Conservation (phyloP, 2,329 filamentous ascomycete genomes). For the Calonectria naviculata region DNA sequence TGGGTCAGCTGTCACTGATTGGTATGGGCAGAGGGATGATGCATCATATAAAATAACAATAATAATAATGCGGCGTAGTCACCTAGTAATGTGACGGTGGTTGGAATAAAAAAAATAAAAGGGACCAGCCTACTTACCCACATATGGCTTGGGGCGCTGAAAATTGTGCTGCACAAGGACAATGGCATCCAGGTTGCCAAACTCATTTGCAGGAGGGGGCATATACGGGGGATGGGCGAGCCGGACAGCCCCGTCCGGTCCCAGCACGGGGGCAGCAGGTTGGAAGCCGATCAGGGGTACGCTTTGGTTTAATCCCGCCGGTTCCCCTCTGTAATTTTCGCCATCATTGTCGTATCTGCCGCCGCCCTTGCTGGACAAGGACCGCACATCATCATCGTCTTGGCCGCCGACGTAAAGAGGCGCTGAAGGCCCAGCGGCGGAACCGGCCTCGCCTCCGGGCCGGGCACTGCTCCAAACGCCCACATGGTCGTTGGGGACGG, state of each 20-base stretch:
- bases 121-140: not conserved
- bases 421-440: not conserved
- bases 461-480: not conserved
- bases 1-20: not conserved
- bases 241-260: not conserved
- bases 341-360: not conserved
- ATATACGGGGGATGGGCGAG: not conserved
- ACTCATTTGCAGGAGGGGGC: not conserved
- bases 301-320: conserved; percentile 1
- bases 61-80: not conserved
- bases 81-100: not conserved
- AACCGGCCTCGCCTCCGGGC: not conserved
- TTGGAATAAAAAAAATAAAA: not conserved
- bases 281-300: not conserved
- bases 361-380: too few relatives aligned
- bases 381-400: too few relatives aligned
- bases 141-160: not conserved
- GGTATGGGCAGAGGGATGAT: not conserved
- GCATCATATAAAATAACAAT: not conserved
- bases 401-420: too few relatives aligned
- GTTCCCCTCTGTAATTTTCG: not conserved
- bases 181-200: not conserved
- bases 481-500: not conserved
- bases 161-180: not conserved
- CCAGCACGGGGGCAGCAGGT: not conserved